phyloP scores from a whole-genome alignment of 208 protist species.

The Acanthamoeba pearcei region DNA sequence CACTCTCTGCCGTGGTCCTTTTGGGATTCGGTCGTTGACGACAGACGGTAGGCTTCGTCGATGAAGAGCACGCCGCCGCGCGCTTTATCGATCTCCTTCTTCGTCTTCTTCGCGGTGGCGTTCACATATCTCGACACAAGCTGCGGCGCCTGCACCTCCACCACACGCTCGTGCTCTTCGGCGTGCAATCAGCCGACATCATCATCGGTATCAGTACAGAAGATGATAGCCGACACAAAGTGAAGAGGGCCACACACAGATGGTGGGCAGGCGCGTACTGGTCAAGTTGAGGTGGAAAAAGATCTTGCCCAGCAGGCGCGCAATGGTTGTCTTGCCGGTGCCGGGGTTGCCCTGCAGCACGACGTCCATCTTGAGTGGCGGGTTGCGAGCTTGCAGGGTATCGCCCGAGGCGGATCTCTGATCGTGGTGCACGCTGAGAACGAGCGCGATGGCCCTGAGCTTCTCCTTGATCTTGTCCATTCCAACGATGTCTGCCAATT shows the following conservation, averaged over 20 bases:
- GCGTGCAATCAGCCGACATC: neutral
- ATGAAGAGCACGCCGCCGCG: slow-evolving; percentile 76
- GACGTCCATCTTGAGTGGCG: neutral
- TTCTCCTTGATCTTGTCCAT: neutral
- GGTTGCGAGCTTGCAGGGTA: neutral
- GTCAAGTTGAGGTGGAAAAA: neutral
- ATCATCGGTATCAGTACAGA: too few relatives aligned
- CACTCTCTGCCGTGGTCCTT: neutral
- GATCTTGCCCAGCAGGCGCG: neutral
- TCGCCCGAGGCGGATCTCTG: neutral
- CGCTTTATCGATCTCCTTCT: slow-evolving; percentile 37
- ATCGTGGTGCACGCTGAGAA: neutral
- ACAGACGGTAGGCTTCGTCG: slow-evolving; percentile 79
- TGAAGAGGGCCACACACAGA: neutral
- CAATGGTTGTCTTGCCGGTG: slow-evolving; percentile 50
- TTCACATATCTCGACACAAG: slow-evolving; percentile 58
- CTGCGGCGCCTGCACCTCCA: slow-evolving; percentile 34
- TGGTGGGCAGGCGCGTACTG: neutral
- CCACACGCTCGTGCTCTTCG: neutral
- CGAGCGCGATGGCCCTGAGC: neutral
- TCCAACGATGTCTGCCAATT: neutral
- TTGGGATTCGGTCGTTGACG: neutral
- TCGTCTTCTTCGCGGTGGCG: slow-evolving; percentile 29
- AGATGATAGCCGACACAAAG: neutral
- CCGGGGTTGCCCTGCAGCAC: slow-evolving; percentile 25